Percentiles rank a stretch among this genome's conserved stretches.
phyloP scores from a whole-genome alignment of 192 early-diverging fungal species.

The Coemansia sp. region DNA sequence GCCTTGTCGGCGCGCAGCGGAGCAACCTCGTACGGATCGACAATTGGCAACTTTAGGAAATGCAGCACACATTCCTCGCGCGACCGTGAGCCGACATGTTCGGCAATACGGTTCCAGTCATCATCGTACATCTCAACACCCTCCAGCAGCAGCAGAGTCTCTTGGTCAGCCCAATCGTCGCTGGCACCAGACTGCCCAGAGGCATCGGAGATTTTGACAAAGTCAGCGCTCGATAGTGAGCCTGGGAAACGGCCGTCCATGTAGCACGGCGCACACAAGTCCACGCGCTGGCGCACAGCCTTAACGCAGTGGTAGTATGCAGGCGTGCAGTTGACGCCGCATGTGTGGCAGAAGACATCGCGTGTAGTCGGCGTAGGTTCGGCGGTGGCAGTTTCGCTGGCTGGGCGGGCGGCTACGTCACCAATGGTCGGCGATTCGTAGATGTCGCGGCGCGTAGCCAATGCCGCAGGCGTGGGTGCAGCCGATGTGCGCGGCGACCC shows the following conservation, averaged over 20 bases:
- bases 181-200: conserved; percentile 38
- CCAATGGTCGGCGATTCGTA: conserved; percentile 52
- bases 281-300: conserved; percentile 58
- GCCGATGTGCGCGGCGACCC: conserved; percentile 15
- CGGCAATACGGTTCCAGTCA: conserved; percentile 89
- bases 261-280: conserved; percentile 88
- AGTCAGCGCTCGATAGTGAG: conserved; percentile 79
- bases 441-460: conserved; percentile 63
- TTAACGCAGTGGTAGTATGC: conserved; percentile 82
- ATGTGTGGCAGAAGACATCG: conserved; percentile 74
- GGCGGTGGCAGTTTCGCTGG: conserved; percentile 33
- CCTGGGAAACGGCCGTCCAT: conserved; percentile 91
- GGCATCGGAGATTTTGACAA: conserved; percentile 65
- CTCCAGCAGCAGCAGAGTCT: conserved; percentile 84
- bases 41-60: conserved; percentile 88
- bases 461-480: conserved; percentile 21
- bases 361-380: conserved; percentile 27
- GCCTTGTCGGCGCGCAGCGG: conserved; percentile 22
- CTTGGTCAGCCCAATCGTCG: conserved; percentile 83
- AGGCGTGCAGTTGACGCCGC: conserved; percentile 77
- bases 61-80: conserved; percentile 89
- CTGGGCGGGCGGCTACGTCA: conserved; percentile 45
- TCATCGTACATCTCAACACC: conserved; percentile 92
- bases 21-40: conserved; percentile 68
- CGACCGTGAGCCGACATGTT: conserved; percentile 86